A percentile compares a stretch with the other conserved stretches of the same genome.
phyloP scores from a whole-genome alignment of 2,329 filamentous ascomycete species.

The Sarocladium strictum region DNA sequence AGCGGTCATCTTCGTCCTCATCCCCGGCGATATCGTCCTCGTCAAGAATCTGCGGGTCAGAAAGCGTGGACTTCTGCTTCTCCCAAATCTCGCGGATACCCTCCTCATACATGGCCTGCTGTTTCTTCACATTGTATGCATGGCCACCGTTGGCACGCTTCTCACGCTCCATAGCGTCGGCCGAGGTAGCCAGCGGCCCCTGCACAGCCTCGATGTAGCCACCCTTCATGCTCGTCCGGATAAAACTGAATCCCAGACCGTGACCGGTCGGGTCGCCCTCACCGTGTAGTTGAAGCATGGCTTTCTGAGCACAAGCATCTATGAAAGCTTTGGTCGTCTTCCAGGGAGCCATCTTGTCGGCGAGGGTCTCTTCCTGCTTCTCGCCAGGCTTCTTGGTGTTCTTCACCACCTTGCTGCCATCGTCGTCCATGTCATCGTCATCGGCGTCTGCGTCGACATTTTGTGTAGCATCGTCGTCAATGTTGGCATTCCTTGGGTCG shows the following conservation, averaged over 20 bases:
- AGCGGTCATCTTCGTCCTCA: slow-evolving; percentile 59
- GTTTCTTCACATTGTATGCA: slow-evolving; percentile 93
- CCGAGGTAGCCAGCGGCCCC: slow-evolving; percentile 59
- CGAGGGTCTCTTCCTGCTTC: slow-evolving; percentile 63
- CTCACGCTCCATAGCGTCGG: slow-evolving; percentile 82
- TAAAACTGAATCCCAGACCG: slow-evolving; percentile 92
- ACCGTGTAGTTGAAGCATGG: slow-evolving; percentile 92
- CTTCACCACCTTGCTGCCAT: slow-evolving; percentile 32
- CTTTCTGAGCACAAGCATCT: slow-evolving; percentile 87
- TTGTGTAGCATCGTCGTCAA: slow-evolving; percentile 56
- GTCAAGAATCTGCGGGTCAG: slow-evolving; percentile 63
- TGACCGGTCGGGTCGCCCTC: slow-evolving; percentile 92
- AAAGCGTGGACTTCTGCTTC: slow-evolving; percentile 73
- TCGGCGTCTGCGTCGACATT: slow-evolving; percentile 59
- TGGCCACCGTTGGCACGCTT: slow-evolving; percentile 88
- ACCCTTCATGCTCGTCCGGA: slow-evolving; percentile 98
- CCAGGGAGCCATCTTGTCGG: slow-evolving; percentile 91
- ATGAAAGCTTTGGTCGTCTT: slow-evolving; percentile 95
- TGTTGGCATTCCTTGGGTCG: slow-evolving; percentile 54
- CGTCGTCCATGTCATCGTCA: slow-evolving; percentile 40
- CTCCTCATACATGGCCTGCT: slow-evolving; percentile 86
- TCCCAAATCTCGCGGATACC: slow-evolving; percentile 92
- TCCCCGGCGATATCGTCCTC: slow-evolving; percentile 54
- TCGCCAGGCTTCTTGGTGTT: slow-evolving; percentile 38
- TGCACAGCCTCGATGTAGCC: slow-evolving; percentile 81